These are phyloP conservation scores for Tylopilus orsonianus DNA, from an alignment of 1,284 basidiomycete species.

Conservation along the genomic window DNA sequence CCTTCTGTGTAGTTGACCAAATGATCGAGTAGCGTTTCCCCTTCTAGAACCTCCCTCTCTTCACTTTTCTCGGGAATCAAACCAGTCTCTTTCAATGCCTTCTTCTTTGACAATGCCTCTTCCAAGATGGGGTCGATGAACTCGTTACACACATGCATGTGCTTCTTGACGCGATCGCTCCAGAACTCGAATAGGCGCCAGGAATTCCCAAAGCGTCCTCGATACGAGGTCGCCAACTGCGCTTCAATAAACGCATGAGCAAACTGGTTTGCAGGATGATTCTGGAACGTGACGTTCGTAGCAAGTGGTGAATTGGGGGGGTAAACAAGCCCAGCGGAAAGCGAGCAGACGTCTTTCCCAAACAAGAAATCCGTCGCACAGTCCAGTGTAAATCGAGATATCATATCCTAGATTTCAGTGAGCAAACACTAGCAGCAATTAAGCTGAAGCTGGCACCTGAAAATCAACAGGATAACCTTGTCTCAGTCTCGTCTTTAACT, in stretches of 20 bases:
- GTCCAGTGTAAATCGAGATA: constrained; percentile 43
- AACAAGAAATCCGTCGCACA: constrained; percentile 43
- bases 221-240: constrained; percentile 24
- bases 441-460: constrained; percentile 33
- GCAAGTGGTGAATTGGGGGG: constrained; percentile 20
- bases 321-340: constrained; percentile 33
- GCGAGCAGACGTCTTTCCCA: constrained; percentile 33
- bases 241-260: constrained; percentile 33
- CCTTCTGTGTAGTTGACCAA: constrained; percentile 34
- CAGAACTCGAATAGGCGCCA: constrained; percentile 38
- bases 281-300: constrained; percentile 1
- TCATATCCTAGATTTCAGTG: constrained; percentile 32
- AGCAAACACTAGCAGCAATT: neutral
- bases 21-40: constrained; percentile 32
- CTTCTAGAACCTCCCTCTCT: constrained; percentile 24
- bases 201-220: constrained; percentile 20
- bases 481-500: constrained; percentile 40
- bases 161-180: constrained; percentile 31
- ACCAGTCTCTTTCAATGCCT: constrained; percentile 14
- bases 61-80: constrained; percentile 12
- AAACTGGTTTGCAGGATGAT: constrained; percentile 36
- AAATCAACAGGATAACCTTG: constrained; percentile 52
- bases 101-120: constrained; percentile 33
- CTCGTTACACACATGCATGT: constrained; percentile 35
- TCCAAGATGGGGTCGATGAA: constrained; percentile 38